Conservation (phyloP, 257 asterid genomes). For the Solanum tacnaense region DNA sequence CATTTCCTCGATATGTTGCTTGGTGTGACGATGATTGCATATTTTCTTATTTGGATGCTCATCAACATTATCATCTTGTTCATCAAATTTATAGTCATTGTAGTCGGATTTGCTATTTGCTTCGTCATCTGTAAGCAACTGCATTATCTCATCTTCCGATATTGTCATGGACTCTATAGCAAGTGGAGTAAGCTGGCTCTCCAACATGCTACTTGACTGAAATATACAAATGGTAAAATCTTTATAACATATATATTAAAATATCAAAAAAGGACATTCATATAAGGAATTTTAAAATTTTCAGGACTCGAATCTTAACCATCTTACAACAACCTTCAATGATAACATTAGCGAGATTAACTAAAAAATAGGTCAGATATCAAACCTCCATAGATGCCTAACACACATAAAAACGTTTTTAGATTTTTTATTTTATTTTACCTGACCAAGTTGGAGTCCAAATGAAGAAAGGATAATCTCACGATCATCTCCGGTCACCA, state of each 20-base stretch:
- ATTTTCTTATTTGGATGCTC: background rate
- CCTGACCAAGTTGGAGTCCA: background rate
- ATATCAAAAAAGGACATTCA: background rate
- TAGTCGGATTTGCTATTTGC: background rate
- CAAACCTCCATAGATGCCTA: background rate
- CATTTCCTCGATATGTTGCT: conserved; percentile 31
- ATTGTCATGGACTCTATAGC: background rate
- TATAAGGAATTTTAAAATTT: background rate
- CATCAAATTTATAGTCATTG: background rate
- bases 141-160: background rate
- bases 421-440: background rate
- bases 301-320: background rate
- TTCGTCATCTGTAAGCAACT: background rate
- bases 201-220: background rate
- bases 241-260: background rate
- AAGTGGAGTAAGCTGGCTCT: background rate
- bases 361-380: background rate
- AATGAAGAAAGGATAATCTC: background rate
- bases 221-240: background rate
- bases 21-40: conserved; percentile 31
- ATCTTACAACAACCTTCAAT: background rate
- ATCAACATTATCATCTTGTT: background rate
- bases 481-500: background rate
- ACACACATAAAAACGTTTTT: background rate
- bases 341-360: background rate